Base-by-base conservation (phyloP, 1,284 basidiomycete species). In the Jaminaea rosea region DNA sequence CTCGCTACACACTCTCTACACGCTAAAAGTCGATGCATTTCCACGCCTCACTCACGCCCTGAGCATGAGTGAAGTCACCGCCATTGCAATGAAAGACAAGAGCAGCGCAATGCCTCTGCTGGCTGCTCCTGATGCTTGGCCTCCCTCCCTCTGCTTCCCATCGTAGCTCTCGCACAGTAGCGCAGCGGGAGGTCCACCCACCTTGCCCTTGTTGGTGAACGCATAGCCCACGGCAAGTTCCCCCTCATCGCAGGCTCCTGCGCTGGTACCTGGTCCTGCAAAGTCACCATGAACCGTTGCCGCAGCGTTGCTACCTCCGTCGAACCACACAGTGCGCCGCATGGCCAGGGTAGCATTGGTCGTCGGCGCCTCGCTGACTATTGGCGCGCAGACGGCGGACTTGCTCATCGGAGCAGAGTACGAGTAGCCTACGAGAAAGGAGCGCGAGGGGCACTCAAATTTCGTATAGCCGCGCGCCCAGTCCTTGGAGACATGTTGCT, bases 211-310 rank as follows among this genome's bases (percentile, higher is more conserved):
- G 23, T 13, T 27, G 5, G 47, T 10, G 27, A 49, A 50, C 2
- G 54, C 50, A 26, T 36, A 47, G 26, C 54, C 54, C 15, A 52
- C 27, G 5, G 37, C 11, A 15, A 56, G 19, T 46, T 56, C 54
- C 17, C 52, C 54, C 24, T 56, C 50, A 1, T 10, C 42, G 26
- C 54, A 56, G 6, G 50, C 32, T 15, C 46, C 53, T 23, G 39
- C 44, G 10, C 23, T 51, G 42, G 10, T 26, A 36, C 48, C 44
- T 4, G 28, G 15, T 11, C 41, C 17, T 9, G 11, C 28, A 27
- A 26, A 52, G 13, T 11, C 17, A 41, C 49, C 53, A 41, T 48
- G 53, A 26, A 21, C 19, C 4, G 24, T 27, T 1, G 48, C 8
- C 11, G 41, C 11, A 6, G 24, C n/a, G 10, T 13, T 46, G 19